Evolutionary conservation across 805 yeast genomes (phyloP).

Genomic region (Candida silvatica): DNA sequence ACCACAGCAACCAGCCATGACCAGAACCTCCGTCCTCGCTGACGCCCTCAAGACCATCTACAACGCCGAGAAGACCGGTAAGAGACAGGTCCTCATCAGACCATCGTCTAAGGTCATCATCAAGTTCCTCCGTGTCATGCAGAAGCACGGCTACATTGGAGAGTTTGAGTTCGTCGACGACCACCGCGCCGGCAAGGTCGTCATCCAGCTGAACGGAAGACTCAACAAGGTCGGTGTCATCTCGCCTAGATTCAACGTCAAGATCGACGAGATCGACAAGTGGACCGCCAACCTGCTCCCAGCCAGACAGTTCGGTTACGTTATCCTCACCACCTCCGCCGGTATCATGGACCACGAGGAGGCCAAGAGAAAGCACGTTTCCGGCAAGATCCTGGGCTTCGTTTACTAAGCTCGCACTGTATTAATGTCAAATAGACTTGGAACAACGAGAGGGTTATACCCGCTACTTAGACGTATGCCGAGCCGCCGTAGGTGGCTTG

Average conservation of each 20-base stretch:
- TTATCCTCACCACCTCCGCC: constrained; percentile 96
- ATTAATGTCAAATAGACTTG: too few species aligned
- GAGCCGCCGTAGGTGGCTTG: too few species aligned
- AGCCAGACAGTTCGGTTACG: constrained; percentile 98
- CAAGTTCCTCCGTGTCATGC: constrained; percentile 95
- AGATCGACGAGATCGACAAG: constrained; percentile 91
- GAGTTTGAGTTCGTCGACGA: constrained; percentile 98
- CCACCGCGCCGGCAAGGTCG: constrained; percentile 98
- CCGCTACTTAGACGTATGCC: too few species aligned
- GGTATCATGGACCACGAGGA: constrained; percentile 99
- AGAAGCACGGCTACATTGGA: constrained; percentile 96
- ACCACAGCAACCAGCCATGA: too few species aligned
- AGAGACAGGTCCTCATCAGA: constrained; percentile 97
- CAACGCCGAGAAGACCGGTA: constrained; percentile 99
- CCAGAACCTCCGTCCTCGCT: constrained; percentile 97
- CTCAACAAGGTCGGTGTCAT: constrained; percentile 98
- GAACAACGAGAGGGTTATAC: too few species aligned
- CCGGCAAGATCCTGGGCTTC: constrained; percentile 98
- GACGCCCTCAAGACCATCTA: constrained; percentile 97
- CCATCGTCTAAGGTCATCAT: constrained; percentile 97
- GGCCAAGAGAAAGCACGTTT: constrained; percentile 99
- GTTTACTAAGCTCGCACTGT: constrained; percentile 89
- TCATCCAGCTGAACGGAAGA: constrained; percentile 95
- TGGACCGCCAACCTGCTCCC: constrained; percentile 98
- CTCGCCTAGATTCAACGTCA: constrained; percentile 97